phyloP scores from a whole-genome alignment of 2,329 filamentous ascomycete genomes.

The Pseudogymnoascus destructans region DNA sequence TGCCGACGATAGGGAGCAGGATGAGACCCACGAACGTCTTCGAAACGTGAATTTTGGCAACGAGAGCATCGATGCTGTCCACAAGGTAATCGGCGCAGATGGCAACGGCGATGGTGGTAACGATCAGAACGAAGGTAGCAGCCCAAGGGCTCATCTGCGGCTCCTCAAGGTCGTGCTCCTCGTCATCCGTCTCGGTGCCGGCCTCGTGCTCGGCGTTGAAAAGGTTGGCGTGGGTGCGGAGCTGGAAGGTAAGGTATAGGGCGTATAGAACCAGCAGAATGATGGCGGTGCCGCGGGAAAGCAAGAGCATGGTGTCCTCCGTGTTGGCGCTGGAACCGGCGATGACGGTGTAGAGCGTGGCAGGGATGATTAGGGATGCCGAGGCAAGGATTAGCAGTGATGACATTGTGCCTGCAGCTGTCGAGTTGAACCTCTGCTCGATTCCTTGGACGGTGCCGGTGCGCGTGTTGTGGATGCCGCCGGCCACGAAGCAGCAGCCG shows the following conservation, averaged over 20 bases:
- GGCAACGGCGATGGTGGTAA: slow-evolving; percentile 57
- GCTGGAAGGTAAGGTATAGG: slow-evolving; percentile 66
- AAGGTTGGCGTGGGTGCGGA: slow-evolving; percentile 58
- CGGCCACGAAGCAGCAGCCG: slow-evolving; percentile 68
- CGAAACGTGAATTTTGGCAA: slow-evolving; percentile 56
- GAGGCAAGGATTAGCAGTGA: slow-evolving; percentile 48
- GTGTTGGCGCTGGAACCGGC: slow-evolving; percentile 33
- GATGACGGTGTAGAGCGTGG: slow-evolving; percentile 59
- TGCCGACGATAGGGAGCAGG: slow-evolving; percentile 66
- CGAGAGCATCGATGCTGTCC: slow-evolving; percentile 60
- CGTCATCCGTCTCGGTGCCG: slow-evolving; percentile 22
- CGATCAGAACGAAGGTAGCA: slow-evolving; percentile 51
- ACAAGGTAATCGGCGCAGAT: slow-evolving; percentile 68
- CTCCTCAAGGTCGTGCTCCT: slow-evolving; percentile 33
- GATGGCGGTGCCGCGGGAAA: slow-evolving; percentile 64
- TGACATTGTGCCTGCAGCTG: slow-evolving; percentile 65
- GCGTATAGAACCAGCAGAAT: slow-evolving; percentile 64
- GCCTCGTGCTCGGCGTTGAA: slow-evolving; percentile 43
- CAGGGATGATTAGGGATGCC: slow-evolving; percentile 67
- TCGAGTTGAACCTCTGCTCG: slow-evolving; percentile 63
- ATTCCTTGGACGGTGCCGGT: slow-evolving; percentile 37
- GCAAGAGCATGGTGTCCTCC: slow-evolving; percentile 46
- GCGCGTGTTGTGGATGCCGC: slow-evolving; percentile 51
- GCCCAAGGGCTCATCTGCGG: slow-evolving; percentile 48
- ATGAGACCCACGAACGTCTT: slow-evolving; percentile 73